Conservation (phyloP, 2,329 filamentous ascomycete species). For the Colletotrichum magnum region DNA sequence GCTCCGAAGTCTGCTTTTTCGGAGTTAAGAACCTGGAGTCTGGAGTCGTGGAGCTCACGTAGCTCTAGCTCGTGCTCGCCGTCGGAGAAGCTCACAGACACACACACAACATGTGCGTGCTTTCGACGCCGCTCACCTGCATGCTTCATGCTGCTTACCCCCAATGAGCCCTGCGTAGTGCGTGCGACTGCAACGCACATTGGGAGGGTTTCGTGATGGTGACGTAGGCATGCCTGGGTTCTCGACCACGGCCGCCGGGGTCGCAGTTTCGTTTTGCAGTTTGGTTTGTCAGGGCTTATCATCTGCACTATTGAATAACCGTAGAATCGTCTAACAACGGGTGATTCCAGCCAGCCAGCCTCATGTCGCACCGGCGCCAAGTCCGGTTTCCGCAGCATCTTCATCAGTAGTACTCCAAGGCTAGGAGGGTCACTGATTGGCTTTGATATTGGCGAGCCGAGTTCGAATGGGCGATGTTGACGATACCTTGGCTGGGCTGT, state of each 20-base stretch:
- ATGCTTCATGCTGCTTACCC: conserved; percentile 24
- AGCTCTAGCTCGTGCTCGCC: neutral
- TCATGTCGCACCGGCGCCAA: conserved; percentile 19
- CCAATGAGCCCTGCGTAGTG: conserved; percentile 17
- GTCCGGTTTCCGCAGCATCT: neutral
- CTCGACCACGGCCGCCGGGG: conserved; percentile 23
- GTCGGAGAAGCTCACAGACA: conserved; percentile 7
- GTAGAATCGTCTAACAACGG: too few relatives aligned
- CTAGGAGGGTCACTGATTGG: neutral
- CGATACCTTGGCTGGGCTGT: too few relatives aligned
- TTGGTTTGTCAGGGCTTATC: conserved; percentile 36
- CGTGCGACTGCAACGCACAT: conserved; percentile 14
- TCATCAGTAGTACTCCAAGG: neutral
- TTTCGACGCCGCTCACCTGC: conserved; percentile 26
- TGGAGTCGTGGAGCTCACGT: neutral
- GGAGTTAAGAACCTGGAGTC: too few relatives aligned
- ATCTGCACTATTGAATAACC: conserved; percentile 13
- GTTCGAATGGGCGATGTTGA: neutral
- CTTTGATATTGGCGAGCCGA: neutral
- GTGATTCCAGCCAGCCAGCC: neutral
- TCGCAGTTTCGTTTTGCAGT: conserved; percentile 34
- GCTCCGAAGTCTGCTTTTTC: neutral
- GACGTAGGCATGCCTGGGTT: conserved; percentile 28
- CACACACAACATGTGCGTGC: neutral
- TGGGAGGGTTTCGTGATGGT: conserved; percentile 9